These are phyloP conservation scores for Colletotrichum tanaceti DNA, from an alignment of 2,329 filamentous ascomycete species.

Conservation along the genomic window DNA sequence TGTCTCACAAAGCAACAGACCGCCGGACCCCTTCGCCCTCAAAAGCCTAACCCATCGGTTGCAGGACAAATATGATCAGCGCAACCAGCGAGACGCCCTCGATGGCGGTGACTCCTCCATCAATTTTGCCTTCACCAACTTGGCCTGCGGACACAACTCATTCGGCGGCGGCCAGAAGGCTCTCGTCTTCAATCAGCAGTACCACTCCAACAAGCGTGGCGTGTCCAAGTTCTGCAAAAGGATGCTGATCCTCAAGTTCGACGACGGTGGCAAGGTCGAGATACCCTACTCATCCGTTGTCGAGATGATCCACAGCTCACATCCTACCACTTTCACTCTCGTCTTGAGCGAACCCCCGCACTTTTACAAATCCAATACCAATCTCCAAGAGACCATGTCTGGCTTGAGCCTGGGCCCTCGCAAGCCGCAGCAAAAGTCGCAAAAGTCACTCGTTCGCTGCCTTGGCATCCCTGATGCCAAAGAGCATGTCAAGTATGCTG, in stretches of 20 bases:
- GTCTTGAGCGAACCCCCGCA: constrained; percentile 64
- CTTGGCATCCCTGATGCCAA: constrained; percentile 43
- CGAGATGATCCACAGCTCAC: constrained; percentile 55
- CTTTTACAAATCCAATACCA: constrained; percentile 52
- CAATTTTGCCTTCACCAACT: constrained; percentile 39
- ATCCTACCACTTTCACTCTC: constrained; percentile 57
- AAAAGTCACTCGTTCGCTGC: constrained; percentile 9
- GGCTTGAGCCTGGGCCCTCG: background rate
- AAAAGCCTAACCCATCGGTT: constrained; percentile 49
- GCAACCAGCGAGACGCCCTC: constrained; percentile 37
- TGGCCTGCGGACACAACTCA: constrained; percentile 61
- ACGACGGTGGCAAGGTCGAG: constrained; percentile 43
- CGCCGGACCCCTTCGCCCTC: constrained; percentile 51
- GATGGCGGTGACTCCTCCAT: constrained; percentile 43
- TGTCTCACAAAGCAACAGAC: constrained; percentile 51
- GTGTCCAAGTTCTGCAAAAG: constrained; percentile 57
- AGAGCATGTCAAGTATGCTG: constrained; percentile 50
- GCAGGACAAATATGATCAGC: constrained; percentile 45
- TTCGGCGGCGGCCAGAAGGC: constrained; percentile 48
- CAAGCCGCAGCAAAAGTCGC: background rate
- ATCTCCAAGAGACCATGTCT: background rate
- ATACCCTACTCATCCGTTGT: constrained; percentile 62
- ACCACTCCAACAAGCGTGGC: constrained; percentile 49
- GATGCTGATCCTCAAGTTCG: constrained; percentile 54
- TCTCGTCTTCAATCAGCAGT: constrained; percentile 59